A percentile compares a stretch with the other conserved stretches of the same genome.
phyloP scores from a whole-genome alignment of 192 early-diverging fungal genomes.

The Gaertneriomyces semiglobifer region DNA sequence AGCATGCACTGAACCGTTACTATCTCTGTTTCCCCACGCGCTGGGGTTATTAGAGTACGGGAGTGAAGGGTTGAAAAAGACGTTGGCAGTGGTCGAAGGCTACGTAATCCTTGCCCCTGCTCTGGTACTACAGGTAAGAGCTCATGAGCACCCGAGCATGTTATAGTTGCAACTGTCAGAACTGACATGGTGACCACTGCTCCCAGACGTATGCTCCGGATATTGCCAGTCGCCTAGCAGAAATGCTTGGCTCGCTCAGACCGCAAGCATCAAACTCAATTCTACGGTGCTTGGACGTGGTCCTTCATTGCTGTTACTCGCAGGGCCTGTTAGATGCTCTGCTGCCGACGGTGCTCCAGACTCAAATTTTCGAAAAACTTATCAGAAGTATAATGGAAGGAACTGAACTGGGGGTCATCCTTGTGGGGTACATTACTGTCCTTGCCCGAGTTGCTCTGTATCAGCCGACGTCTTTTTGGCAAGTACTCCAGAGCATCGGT shows the following conservation, averaged over 20 bases:
- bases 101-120: constrained; percentile 69
- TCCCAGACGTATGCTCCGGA: constrained; percentile 37
- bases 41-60: constrained; percentile 68
- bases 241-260: constrained; percentile 53
- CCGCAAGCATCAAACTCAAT: constrained; percentile 59
- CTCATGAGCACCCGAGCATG: not conserved
- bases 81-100: constrained; percentile 82
- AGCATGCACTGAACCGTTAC: constrained; percentile 47
- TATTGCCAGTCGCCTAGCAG: constrained; percentile 24
- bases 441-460: constrained; percentile 61
- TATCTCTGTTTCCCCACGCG: constrained; percentile 58
- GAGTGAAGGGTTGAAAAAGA: constrained; percentile 69
- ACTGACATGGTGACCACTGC: not conserved
- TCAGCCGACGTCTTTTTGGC: constrained; percentile 47
- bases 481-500: too few species aligned
- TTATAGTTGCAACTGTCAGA: not conserved
- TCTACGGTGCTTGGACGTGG: constrained; percentile 58
- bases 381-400: constrained; percentile 54
- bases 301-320: constrained; percentile 45
- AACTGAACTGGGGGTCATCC: constrained; percentile 49
- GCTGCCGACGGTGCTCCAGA: constrained; percentile 52
- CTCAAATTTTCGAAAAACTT: constrained; percentile 55
- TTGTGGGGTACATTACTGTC: constrained; percentile 61
- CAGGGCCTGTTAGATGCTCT: constrained; percentile 34
- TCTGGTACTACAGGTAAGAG: constrained; percentile 50